Evolutionary conservation across 305 asterid species (phyloP).

Genomic region (Fraxinus sp.): DNA sequence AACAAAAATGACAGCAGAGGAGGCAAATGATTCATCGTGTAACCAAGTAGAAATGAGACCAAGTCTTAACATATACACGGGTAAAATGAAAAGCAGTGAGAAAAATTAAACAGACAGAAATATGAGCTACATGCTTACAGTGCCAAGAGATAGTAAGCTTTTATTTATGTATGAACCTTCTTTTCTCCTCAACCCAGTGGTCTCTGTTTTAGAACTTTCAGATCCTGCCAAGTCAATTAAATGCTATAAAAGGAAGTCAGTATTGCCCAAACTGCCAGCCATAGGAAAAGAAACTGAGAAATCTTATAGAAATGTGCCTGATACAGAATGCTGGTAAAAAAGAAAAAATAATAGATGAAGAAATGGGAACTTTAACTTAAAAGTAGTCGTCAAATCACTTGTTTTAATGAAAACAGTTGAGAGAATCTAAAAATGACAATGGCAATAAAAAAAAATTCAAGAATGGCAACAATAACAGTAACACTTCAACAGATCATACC

Average conservation of each 20-base stretch:
- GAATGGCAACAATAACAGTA: not conserved
- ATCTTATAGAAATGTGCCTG: slow-evolving; percentile 2
- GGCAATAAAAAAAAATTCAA: not conserved
- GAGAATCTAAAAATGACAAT: slow-evolving; percentile 5
- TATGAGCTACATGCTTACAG: slow-evolving; percentile 52
- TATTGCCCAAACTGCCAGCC: slow-evolving; percentile 18
- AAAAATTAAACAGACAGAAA: slow-evolving; percentile 23
- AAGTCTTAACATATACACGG: slow-evolving; percentile 11
- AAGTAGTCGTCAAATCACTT: slow-evolving; percentile 13
- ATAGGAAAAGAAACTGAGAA: slow-evolving; percentile 16
- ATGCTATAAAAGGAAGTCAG: slow-evolving; percentile 58
- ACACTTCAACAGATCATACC: slow-evolving; percentile 44
- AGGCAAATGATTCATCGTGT: slow-evolving; percentile 15
- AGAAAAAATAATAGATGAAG: slow-evolving; percentile 2
- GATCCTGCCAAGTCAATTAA: slow-evolving; percentile 93
- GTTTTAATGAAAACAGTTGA: not conserved
- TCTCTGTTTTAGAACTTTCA: slow-evolving; percentile 85
- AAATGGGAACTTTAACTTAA: slow-evolving; percentile 11
- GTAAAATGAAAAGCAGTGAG: slow-evolving; percentile 17
- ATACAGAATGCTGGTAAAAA: not conserved
- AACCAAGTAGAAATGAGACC: slow-evolving; percentile 21
- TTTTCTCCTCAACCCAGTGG: slow-evolving; percentile 76
- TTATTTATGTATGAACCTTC: slow-evolving; percentile 86
- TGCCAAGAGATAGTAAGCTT: slow-evolving; percentile 85
- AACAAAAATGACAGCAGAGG: not conserved